phyloP scores from a whole-genome alignment of 306 rosid species.

The Betula pendula region DNA sequence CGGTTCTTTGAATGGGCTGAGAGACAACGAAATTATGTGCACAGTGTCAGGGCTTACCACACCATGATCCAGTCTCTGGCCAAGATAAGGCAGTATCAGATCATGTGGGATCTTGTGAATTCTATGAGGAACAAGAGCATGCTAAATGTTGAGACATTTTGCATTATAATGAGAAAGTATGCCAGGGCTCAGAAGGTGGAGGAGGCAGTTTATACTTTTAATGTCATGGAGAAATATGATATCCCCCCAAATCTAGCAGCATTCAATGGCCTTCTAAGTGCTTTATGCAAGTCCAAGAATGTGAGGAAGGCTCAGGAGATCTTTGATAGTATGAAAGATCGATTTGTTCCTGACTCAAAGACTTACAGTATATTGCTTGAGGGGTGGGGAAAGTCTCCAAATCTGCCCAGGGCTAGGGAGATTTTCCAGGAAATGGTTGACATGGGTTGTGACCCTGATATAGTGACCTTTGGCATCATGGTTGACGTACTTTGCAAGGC shows the following conservation, averaged over 20 bases:
- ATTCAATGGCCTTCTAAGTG: slow-evolving; percentile 73
- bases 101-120: slow-evolving; percentile 84
- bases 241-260: slow-evolving; percentile 64
- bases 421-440: slow-evolving; percentile 67
- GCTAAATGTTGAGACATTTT: slow-evolving; percentile 84
- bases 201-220: slow-evolving; percentile 79
- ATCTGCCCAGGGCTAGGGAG: slow-evolving; percentile 79
- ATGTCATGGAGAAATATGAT: slow-evolving; percentile 73
- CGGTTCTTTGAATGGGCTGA: slow-evolving; percentile 85
- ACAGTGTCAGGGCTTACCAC: slow-evolving; percentile 69
- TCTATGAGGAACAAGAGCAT: slow-evolving; percentile 61
- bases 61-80: slow-evolving; percentile 74
- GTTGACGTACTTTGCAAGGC: slow-evolving; percentile 85
- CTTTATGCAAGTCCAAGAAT: slow-evolving; percentile 81
- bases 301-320: slow-evolving; percentile 94
- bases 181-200: slow-evolving; percentile 79
- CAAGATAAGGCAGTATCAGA: slow-evolving; percentile 78
- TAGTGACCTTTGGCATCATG: slow-evolving; percentile 84
- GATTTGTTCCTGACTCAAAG: slow-evolving; percentile 65
- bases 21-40: slow-evolving; percentile 55
- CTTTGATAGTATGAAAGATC: slow-evolving; percentile 62
- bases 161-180: slow-evolving; percentile 83
- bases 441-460: slow-evolving; percentile 64
- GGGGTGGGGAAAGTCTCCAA: slow-evolving; percentile 91
- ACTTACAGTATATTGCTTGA: slow-evolving; percentile 75